Conservation (phyloP, 2,329 filamentous ascomycete genomes). For the Aureobasidium musti region DNA sequence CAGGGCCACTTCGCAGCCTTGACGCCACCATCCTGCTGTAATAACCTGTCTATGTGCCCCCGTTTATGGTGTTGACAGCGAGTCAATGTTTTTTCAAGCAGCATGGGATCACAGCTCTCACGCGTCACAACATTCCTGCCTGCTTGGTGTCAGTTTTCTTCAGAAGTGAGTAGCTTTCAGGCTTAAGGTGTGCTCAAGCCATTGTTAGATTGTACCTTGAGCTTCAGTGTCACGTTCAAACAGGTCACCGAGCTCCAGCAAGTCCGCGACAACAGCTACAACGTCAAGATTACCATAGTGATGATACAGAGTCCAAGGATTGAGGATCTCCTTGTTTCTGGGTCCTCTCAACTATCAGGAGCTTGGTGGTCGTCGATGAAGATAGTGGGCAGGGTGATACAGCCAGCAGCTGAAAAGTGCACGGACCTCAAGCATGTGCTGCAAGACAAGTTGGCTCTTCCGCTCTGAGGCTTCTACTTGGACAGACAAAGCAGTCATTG, state of each 20-base stretch:
- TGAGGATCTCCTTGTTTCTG: neutral
- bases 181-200: too few relatives aligned
- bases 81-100: neutral
- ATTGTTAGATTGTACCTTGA: too few relatives aligned
- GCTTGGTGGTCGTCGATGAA: neutral
- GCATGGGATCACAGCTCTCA: neutral
- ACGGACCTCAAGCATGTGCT: neutral
- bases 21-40: conserved; percentile 3
- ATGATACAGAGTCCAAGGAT: neutral
- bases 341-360: neutral
- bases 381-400: neutral
- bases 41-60: neutral
- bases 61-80: neutral
- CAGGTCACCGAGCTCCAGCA: too few relatives aligned
- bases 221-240: too few relatives aligned
- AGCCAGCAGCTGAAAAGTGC: neutral
- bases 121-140: too few relatives aligned
- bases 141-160: too few relatives aligned
- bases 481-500: neutral
- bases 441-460: neutral
- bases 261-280: neutral
- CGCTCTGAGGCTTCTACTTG: neutral
- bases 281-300: neutral
- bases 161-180: too few relatives aligned
- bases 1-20: neutral